phyloP scores from a whole-genome alignment of 768 basidiomycete genomes.

The Lenzites betulinus region DNA sequence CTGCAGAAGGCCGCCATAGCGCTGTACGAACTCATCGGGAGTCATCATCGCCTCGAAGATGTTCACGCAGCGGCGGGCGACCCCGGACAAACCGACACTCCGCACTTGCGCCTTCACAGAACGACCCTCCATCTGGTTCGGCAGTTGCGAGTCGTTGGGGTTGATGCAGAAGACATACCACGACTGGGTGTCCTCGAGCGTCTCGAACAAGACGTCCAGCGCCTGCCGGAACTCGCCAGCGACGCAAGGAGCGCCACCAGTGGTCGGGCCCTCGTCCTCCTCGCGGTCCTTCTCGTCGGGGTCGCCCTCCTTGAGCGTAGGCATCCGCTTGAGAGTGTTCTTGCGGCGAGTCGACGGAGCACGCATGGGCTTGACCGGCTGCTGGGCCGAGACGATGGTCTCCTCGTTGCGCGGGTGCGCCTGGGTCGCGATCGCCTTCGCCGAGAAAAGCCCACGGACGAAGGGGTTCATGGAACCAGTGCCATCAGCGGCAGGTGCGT shows the following conservation, averaged over 20 bases:
- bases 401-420: slow-evolving; percentile 93
- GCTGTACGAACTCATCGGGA: slow-evolving; percentile 80
- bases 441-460: slow-evolving; percentile 86
- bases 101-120: slow-evolving; percentile 92
- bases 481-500: slow-evolving; percentile 57
- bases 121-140: slow-evolving; percentile 91
- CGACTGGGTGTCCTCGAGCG: slow-evolving; percentile 83
- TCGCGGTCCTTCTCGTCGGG: slow-evolving; percentile 53
- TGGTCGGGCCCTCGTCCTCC: slow-evolving; percentile 38
- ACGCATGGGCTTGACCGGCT: slow-evolving; percentile 92
- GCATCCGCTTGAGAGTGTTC: slow-evolving; percentile 64
- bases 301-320: slow-evolving; percentile 50
- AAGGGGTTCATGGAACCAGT: slow-evolving; percentile 89
- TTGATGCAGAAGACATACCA: slow-evolving; percentile 95
- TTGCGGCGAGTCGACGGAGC: slow-evolving; percentile 88
- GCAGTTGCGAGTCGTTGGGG: slow-evolving; percentile 93
- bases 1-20: slow-evolving; percentile 73
- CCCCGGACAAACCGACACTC: slow-evolving; percentile 75
- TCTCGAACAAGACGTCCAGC: slow-evolving; percentile 83
- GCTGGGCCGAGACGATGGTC: slow-evolving; percentile 93
- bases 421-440: slow-evolving; percentile 87
- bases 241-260: slow-evolving; percentile 61
- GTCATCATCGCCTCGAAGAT: slow-evolving; percentile 86
- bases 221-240: slow-evolving; percentile 88
- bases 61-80: slow-evolving; percentile 64